Evolutionary conservation across 371 early-diverging fungal species (phyloP).

Genomic region (Lichtheimia corymbifera): DNA sequence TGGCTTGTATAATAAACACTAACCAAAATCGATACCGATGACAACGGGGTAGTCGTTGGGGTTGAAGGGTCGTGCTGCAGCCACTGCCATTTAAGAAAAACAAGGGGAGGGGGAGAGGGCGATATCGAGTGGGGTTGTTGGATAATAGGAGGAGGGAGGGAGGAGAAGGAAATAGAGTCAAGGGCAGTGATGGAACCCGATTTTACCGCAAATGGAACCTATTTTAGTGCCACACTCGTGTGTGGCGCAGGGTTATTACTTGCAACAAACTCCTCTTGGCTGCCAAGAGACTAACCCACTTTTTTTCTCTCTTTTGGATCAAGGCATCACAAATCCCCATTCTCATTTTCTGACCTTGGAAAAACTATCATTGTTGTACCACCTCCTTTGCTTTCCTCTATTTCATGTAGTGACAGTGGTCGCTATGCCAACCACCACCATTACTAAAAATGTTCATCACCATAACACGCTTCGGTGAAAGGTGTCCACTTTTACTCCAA

Average conservation of each 20-base stretch:
- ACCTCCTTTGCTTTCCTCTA: no score
- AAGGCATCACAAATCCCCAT: no score
- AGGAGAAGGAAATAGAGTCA: background rate
- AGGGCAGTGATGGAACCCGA: background rate
- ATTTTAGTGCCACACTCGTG: no score
- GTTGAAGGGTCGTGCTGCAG: constrained; percentile 32
- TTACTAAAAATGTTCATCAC: no score
- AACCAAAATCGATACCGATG: constrained; percentile 51
- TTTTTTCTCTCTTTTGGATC: background rate
- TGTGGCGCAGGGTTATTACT: no score
- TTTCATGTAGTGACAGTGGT: no score
- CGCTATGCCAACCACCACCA: no score
- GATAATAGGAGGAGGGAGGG: background rate
- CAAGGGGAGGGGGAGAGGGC: background rate
- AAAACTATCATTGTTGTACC: no score
- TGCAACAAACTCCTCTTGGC: background rate
- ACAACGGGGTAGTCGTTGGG: constrained; percentile 42
- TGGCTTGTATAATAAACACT: background rate
- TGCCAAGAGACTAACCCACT: background rate
- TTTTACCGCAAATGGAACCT: no score
- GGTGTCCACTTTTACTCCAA: no score
- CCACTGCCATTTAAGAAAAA: background rate
- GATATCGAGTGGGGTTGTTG: background rate
- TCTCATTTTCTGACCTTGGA: no score
- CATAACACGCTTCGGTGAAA: no score